phyloP scores from a whole-genome alignment of 192 early-diverging fungal genomes.

The Fimicolochytrium jonesii region DNA sequence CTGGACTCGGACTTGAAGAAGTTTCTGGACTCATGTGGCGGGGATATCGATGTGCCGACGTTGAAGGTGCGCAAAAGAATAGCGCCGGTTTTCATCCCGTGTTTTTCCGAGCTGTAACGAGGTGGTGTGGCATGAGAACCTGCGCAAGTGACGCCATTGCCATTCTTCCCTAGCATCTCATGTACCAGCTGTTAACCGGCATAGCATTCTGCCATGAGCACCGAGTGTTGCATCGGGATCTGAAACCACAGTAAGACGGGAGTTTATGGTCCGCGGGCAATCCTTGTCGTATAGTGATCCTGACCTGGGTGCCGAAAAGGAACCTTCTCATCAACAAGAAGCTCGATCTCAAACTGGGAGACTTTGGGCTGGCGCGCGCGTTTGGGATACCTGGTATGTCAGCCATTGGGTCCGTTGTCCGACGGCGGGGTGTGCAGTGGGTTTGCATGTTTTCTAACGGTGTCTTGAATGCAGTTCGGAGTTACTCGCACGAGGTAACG shows the following conservation, averaged over 20 bases:
- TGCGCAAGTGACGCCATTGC: not conserved
- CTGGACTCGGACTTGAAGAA: conserved; percentile 99
- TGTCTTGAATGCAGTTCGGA: conserved; percentile 36
- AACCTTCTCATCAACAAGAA: conserved; percentile 86
- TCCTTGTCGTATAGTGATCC: too few relatives aligned
- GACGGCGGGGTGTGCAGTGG: too few relatives aligned
- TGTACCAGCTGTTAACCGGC: conserved; percentile 95
- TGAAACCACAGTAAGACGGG: conserved; percentile 45
- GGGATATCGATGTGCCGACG: conserved; percentile 45
- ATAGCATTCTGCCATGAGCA: conserved; percentile 98
- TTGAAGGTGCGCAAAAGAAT: conserved; percentile 90
- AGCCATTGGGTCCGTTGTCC: too few relatives aligned
- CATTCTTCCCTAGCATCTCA: conserved; percentile 60
- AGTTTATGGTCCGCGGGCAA: conserved; percentile 53
- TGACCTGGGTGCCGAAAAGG: too few relatives aligned
- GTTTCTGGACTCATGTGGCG: conserved; percentile 78
- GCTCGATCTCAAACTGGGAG: conserved; percentile 59
- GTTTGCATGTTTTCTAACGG: not conserved
- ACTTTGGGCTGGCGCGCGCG: conserved; percentile 96
- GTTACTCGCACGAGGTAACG: conserved; percentile 72
- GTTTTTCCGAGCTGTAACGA: too few relatives aligned
- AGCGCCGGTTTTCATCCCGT: too few relatives aligned
- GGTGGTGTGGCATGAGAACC: not conserved
- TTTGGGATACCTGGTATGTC: conserved; percentile 90
- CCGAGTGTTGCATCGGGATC: conserved; percentile 86